phyloP scores from a whole-genome alignment of 495 filamentous ascomycete species.

The Trichocladium uniseriatum region DNA sequence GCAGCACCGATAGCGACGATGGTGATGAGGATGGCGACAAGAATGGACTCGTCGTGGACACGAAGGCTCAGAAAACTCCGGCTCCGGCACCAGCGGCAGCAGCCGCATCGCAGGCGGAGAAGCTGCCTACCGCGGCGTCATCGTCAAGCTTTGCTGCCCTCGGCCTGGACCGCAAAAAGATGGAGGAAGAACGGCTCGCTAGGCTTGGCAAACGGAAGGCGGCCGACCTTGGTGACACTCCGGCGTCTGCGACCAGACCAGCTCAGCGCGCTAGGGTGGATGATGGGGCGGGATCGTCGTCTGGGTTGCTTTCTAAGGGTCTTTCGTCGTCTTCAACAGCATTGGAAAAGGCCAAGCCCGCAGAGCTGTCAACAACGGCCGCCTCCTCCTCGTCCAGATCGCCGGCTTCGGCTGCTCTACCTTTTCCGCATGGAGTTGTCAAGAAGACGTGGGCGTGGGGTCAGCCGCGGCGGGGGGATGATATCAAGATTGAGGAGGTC shows the following conservation, averaged over 20 bases:
- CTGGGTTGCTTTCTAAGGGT: too few relatives aligned
- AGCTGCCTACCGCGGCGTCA: too few relatives aligned
- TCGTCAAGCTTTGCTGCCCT: too few relatives aligned
- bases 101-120: too few relatives aligned
- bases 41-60: too few relatives aligned
- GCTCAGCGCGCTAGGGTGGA: slow-evolving; percentile 22
- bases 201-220: slow-evolving; percentile 54
- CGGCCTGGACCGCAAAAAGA: slow-evolving; percentile 63
- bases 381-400: not conserved
- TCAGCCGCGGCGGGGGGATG: slow-evolving; percentile 47
- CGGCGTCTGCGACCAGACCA: slow-evolving; percentile 9
- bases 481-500: slow-evolving; percentile 88
- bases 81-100: too few relatives aligned
- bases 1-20: slow-evolving; percentile 8
- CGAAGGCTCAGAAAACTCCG: too few relatives aligned
- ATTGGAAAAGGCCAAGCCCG: not conserved
- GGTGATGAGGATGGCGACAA: not conserved
- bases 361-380: not conserved
- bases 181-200: slow-evolving; percentile 79
- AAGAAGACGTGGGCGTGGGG: slow-evolving; percentile 72
- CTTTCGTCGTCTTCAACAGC: not conserved
- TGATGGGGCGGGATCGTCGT: not conserved
- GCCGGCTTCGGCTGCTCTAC: slow-evolving; percentile 21
- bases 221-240: slow-evolving; percentile 15
- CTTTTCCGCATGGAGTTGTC: slow-evolving; percentile 62